Evolutionary conservation across 345 rosid species (phyloP).

Genomic region (Eucalyptus tenuipes): DNA sequence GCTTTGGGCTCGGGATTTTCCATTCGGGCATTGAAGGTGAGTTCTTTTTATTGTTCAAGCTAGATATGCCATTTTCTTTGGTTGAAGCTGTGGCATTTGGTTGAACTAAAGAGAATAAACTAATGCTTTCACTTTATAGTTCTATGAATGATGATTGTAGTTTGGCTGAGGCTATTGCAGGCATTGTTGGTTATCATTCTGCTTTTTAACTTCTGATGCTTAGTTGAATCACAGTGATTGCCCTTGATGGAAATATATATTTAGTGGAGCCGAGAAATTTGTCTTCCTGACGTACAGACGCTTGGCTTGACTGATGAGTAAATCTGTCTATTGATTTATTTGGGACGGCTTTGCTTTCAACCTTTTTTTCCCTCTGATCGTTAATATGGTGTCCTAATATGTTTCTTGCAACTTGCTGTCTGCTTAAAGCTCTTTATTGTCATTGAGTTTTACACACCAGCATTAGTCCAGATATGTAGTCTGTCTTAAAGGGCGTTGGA

Average conservation of each 20-base stretch:
- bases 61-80: neutral
- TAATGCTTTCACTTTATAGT: neutral
- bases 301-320: neutral
- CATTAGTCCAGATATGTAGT: neutral
- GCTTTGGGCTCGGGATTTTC: slow-evolving; percentile 89
- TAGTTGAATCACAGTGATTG: neutral
- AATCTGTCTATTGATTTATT: neutral
- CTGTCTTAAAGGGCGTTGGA: neutral
- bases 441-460: neutral
- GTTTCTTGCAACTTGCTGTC: neutral
- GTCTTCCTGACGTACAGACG: neutral
- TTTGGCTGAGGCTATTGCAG: neutral
- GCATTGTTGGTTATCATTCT: neutral
- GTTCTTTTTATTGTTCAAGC: neutral
- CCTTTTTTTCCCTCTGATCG: neutral
- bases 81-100: neutral
- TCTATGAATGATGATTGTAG: neutral
- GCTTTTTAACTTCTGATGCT: neutral
- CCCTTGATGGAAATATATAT: neutral
- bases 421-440: neutral
- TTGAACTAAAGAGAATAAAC: neutral
- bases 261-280: neutral
- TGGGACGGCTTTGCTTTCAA: neutral
- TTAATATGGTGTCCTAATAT: neutral
- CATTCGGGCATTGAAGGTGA: slow-evolving; percentile 96